Evolutionary conservation across 495 filamentous ascomycete species (phyloP), one percentile per base, ranked within the genome.

Genomic region (Daldinia caldariorum): DNA sequence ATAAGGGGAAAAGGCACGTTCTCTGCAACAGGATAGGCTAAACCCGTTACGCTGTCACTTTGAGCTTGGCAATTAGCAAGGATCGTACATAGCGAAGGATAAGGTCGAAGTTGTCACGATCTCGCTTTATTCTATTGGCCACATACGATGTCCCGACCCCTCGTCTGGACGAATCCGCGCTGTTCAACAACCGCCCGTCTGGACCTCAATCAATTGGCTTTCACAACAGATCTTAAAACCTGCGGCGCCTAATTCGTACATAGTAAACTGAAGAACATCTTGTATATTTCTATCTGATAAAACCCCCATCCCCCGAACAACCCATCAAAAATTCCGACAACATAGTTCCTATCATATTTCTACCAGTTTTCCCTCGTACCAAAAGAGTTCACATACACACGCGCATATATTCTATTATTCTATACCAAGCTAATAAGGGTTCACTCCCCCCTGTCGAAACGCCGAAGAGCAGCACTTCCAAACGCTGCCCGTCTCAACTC

Each of bases 401-500:
- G 45, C 63, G 51, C 67, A 14, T 29, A 37, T 8, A 69, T 63
- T 61, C 56, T 41, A 56, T 14, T 41, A 56, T 14, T 35, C 34
- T 35, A 35, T 10, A 63, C 55, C 45, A 29, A 34, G 39, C 29
- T 51, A 51, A 68, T 51, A 51, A 68, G 56, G 60, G 60, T 61
- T 59, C 55, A 66, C 31, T 12, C 31, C 62, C 59, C 79, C 78
- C 77, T 81, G 80, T 78, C 79, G 79, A 83, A 81, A 80, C 79
- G 64, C 55, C 76, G 71, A 29, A 76, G 67, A 74, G 76, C 70
- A 76, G 74, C 80, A 70, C 69, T 72, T 78, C 79, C 78, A 80
- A 79, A 83, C 81, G 78, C 20, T 53, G 50, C 74, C 70, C 77
- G 81, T 83, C 81, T 83, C 81, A 82, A 81, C 78, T 70, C 66